Base-by-base conservation (phyloP, 352 stramenopile genomes). In the Phytopythium chamaehyphon region DNA sequence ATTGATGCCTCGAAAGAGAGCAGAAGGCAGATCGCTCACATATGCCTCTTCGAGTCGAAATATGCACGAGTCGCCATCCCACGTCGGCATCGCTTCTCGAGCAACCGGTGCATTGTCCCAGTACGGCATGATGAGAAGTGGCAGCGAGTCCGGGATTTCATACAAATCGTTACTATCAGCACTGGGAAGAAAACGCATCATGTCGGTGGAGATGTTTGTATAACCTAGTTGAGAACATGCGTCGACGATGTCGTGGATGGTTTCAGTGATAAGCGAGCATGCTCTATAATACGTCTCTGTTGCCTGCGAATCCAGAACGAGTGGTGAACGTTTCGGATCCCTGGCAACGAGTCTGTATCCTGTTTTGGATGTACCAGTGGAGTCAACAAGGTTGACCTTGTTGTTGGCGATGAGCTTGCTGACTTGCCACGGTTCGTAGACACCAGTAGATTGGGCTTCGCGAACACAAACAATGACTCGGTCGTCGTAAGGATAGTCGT, bases 51-150 rank as follows among this genome's bases (percentile, higher is more conserved):
- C 28, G 9, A 54, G 26, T 15, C 47, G 46, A 19, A 61, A 52
- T 6, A 61, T 44, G 19, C 54, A 55, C 16, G 47, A 19, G 10
- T 55, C 47, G 16, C 47, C 54, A n/a, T 42, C 47, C 46, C 40
- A 61, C 10, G 39, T 55, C 16, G 54, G 54, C 8, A 61, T 40
- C 1, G 47, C 54, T 15, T 55, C 23, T 19, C 54, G 47, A 21
- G 4, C 39, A 0, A 47, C 11, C 7, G 19, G 19, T 9, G 40
- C 31, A 14, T 55, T 61, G 42, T 55, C 40, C 40, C 28, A 61
- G 40, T 22, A 61, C 5, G 54, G 46, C 47, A 55, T 61, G 28
- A 61, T 51, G 28, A 61, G 46, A 2, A 61, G n/a, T 6, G 47
- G 54, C 22, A 55, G 39, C 22, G 54, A 38, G 35, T 55, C 42